A percentile compares a stretch with the other conserved stretches of the same genome.
These are phyloP conservation scores for Claviceps africana DNA, from an alignment of 2,329 filamentous ascomycete genomes.

Conservation along the genomic window DNA sequence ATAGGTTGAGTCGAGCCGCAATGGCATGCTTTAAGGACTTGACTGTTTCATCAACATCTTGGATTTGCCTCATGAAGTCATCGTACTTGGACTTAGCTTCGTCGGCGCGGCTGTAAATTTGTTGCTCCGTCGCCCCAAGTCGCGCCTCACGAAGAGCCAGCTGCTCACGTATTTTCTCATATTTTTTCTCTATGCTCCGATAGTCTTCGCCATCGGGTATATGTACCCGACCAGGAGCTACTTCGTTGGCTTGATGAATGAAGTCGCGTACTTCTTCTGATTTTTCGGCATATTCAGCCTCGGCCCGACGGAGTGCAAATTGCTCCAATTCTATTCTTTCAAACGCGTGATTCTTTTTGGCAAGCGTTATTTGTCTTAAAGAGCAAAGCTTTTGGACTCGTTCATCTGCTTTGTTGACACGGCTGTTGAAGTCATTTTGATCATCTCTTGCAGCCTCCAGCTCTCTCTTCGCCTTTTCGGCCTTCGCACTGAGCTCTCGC, in stretches of 20 bases:
- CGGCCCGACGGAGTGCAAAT: slow-evolving; percentile 28
- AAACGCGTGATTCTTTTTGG: slow-evolving; percentile 48
- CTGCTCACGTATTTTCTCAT: slow-evolving; percentile 40
- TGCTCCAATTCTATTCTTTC: slow-evolving; percentile 35
- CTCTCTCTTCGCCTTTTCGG: slow-evolving; percentile 25
- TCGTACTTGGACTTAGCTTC: slow-evolving; percentile 28
- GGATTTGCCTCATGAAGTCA: slow-evolving; percentile 27
- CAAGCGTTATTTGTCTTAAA: slow-evolving; percentile 38
- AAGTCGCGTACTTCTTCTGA: slow-evolving; percentile 37
- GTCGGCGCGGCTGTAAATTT: slow-evolving; percentile 41
- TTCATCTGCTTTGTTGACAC: slow-evolving; percentile 39
- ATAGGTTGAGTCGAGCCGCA: slow-evolving; percentile 55
- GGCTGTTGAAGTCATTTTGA: slow-evolving; percentile 27
- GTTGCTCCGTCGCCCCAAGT: slow-evolving; percentile 48
- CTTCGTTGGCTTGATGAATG: slow-evolving; percentile 35
- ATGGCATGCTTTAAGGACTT: slow-evolving; percentile 44
- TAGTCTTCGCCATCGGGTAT: slow-evolving; percentile 52
- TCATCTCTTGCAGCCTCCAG: slow-evolving; percentile 21
- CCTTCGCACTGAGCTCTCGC: slow-evolving; percentile 29
- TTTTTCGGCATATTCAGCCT: slow-evolving; percentile 34
- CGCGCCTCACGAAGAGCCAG: slow-evolving; percentile 41
- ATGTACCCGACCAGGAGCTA: slow-evolving; percentile 42
- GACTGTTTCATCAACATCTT: slow-evolving; percentile 27
- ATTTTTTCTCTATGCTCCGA: slow-evolving; percentile 39
- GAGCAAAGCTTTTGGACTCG: slow-evolving; percentile 36